Conservation (phyloP, 495 filamentous ascomycete species). For the Penicillium steckii region DNA sequence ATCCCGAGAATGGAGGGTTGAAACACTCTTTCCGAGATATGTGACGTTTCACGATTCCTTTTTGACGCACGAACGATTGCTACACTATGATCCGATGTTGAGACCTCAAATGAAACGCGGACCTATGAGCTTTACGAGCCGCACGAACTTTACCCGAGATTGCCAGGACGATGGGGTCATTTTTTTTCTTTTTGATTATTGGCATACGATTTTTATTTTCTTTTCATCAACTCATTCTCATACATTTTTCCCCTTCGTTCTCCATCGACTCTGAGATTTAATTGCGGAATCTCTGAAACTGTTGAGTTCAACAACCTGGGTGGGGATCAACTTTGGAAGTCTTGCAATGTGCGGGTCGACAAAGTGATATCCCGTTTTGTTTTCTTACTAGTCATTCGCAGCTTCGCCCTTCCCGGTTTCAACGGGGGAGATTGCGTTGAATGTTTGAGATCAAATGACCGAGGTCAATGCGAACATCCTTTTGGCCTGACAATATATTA, state of each 20-base stretch:
- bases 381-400: too few species aligned
- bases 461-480: not conserved
- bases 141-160: constrained; percentile 30
- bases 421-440: too few species aligned
- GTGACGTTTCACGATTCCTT: not conserved
- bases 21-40: not conserved
- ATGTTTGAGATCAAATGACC: not conserved
- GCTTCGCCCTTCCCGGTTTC: too few species aligned
- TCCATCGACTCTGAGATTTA: constrained; percentile 14
- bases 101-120: constrained; percentile 33
- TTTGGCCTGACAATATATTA: not conserved
- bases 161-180: constrained; percentile 2
- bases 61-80: not conserved
- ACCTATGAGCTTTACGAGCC: constrained; percentile 39
- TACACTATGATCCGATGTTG: constrained; percentile 7
- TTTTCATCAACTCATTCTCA: constrained; percentile 23
- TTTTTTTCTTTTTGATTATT: constrained; percentile 11
- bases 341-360: not conserved
- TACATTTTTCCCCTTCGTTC: not conserved
- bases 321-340: not conserved
- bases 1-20: constrained; percentile 5
- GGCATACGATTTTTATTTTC: constrained; percentile 25
- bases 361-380: not conserved
- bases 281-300: constrained; percentile 9
- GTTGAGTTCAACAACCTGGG: not conserved